A percentile compares a stretch with the other conserved stretches of the same genome.
These are phyloP conservation scores for Aspergillus brunneoviolaceus DNA, from an alignment of 2,329 filamentous ascomycete species.

Conservation along the genomic window DNA sequence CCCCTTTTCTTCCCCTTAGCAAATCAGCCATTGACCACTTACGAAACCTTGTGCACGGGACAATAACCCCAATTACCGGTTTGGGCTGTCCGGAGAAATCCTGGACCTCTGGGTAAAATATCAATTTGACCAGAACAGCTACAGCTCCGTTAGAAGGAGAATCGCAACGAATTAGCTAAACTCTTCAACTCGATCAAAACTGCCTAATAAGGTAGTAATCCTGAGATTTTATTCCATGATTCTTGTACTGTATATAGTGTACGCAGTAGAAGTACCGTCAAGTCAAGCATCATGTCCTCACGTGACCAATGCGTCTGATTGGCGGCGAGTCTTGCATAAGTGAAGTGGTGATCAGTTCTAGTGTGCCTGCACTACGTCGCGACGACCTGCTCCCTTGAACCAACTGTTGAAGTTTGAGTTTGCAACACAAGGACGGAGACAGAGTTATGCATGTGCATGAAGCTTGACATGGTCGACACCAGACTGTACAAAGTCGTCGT, in stretches of 20 bases:
- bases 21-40: too few relatives aligned
- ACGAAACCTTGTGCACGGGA: neutral
- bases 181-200: neutral
- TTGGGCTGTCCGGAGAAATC: neutral
- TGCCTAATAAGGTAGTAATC: neutral
- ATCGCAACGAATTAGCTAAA: too few relatives aligned
- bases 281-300: too few relatives aligned
- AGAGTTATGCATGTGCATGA: neutral
- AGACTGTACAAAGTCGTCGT: neutral
- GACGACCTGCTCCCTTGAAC: neutral
- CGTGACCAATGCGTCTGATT: too few relatives aligned
- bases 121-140: neutral
- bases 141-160: too few relatives aligned
- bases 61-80: neutral
- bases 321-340: too few relatives aligned
- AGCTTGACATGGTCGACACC: neutral
- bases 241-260: too few relatives aligned
- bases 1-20: too few relatives aligned
- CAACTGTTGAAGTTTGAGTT: neutral
- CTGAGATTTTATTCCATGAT: neutral
- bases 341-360: neutral
- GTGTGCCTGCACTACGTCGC: neutral
- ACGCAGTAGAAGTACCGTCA: too few relatives aligned
- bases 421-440: neutral
- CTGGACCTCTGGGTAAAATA: neutral